Percentiles rank a stretch among this genome's conserved stretches.
Conservation (phyloP, 306 rosid genomes). For the Prunus persica region DNA sequence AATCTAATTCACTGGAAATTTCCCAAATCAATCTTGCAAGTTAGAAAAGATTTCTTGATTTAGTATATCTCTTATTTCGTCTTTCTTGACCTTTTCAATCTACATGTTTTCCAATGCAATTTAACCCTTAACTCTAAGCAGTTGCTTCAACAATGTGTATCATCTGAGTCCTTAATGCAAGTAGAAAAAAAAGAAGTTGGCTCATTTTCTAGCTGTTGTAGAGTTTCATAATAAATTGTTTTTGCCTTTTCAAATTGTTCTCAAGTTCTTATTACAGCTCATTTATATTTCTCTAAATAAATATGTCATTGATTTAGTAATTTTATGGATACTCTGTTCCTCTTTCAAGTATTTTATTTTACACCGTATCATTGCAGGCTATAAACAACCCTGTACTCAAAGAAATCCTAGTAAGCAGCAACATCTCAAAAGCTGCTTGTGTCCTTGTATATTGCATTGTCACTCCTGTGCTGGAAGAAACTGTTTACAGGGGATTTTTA, state of each 20-base stretch:
- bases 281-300: background rate
- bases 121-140: background rate
- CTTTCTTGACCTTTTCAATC: too few relatives aligned
- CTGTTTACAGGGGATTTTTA: conserved; percentile 75
- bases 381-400: conserved; percentile 58
- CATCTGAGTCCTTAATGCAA: background rate
- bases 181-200: background rate
- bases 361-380: conserved; percentile 39
- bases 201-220: background rate
- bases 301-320: background rate
- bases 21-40: background rate
- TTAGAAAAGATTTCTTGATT: background rate
- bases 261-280: background rate
- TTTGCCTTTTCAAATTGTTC: background rate
- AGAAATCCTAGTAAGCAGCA: conserved; percentile 52
- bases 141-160: background rate
- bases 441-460: conserved; percentile 54
- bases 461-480: conserved; percentile 74
- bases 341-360: background rate
- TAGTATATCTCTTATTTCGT: too few relatives aligned
- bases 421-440: conserved; percentile 54
- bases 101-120: background rate
- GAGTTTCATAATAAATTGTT: background rate
- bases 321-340: conserved; percentile 6
- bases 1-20: background rate